Conservation (phyloP, 2,329 filamentous ascomycete genomes). For the Trichoderma atroviride region DNA sequence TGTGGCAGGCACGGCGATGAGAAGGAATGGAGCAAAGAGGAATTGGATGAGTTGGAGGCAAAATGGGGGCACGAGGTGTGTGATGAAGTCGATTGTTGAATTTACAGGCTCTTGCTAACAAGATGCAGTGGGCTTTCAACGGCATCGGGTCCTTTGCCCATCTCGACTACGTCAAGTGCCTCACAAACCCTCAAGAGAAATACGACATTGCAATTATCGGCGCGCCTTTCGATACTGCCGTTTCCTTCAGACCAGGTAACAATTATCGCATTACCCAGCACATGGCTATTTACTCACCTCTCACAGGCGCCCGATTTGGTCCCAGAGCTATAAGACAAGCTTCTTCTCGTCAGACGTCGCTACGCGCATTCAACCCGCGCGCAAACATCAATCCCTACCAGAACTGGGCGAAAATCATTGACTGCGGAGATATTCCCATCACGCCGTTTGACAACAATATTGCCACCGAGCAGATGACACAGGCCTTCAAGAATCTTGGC, state of each 20-base stretch:
- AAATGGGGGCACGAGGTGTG: constrained; percentile 63
- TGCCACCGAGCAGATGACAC: constrained; percentile 80
- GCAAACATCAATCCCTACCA: constrained; percentile 83
- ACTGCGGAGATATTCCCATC: constrained; percentile 90
- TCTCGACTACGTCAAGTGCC: constrained; percentile 67
- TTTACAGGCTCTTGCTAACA: neutral
- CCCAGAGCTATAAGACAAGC: constrained; percentile 85
- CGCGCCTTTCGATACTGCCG: constrained; percentile 73
- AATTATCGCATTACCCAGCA: constrained; percentile 38
- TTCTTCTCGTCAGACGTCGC: constrained; percentile 76
- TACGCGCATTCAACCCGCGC: constrained; percentile 77
- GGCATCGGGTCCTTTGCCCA: constrained; percentile 79
- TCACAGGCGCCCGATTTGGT: constrained; percentile 75
- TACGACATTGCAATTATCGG: constrained; percentile 76
- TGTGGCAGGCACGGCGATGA: constrained; percentile 37
- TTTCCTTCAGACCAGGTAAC: constrained; percentile 67
- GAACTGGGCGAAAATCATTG: constrained; percentile 78
- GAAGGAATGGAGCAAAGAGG: constrained; percentile 53
- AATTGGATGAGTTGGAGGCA: constrained; percentile 54
- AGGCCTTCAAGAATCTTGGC: constrained; percentile 73
- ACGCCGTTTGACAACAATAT: constrained; percentile 84
- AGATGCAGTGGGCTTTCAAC: constrained; percentile 54
- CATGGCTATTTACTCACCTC: constrained; percentile 12
- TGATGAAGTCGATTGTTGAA: neutral
- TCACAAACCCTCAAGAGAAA: constrained; percentile 63